Base-by-base conservation (phyloP, 495 filamentous ascomycete species). In the Podospora pseudocomata region DNA sequence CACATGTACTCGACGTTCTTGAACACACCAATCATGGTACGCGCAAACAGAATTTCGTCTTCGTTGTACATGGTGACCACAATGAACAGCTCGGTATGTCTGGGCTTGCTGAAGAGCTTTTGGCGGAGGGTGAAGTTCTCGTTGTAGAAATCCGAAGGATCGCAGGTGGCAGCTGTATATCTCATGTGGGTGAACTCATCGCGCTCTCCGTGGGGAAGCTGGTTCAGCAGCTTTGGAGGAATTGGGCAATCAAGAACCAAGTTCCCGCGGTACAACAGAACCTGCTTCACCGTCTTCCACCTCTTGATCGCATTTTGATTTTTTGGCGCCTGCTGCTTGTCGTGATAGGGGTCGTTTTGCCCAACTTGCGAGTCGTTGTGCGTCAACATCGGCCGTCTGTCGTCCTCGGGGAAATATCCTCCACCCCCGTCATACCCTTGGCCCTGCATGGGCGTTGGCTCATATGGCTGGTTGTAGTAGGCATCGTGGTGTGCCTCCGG, bases 1-100 rank as follows among this genome's bases (percentile, higher is more conserved):
- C 94, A 96, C 92, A 99, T 96, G 81, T 93, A 92, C 79, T 97
- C 92, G 71, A 99, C 91, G 75, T 99, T 99, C 81, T 97, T 97
- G 82, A 98, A 90, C 1, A 99, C 94, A 80, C 96, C 96, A 7
- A 90, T 92, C 92, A 99, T 91, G 3, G 96, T 99, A 49, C 96
- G 88, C 53, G 96, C 93, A 75, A 99, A 97, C 19, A 98, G 85
- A 68, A 97, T 91, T 67, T 98, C 96, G 76, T 99, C 93, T 77
- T 99, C 96, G 74, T 99, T 99, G 81, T 93, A 99, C 96, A 99
- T 99, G 34, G 96, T 99, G 55, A 99, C 86, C 7, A 92, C 95
- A 75, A 99, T 97, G 80, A 99, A 98, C 0, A 99, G 85, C 81
- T 99, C 96, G 0, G 96, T 99, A 73, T 96, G 89, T 56, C 96